Evolutionary conservation across 1,284 basidiomycete species (phyloP).

Genomic region (Ceratobasidium theobromae): DNA sequence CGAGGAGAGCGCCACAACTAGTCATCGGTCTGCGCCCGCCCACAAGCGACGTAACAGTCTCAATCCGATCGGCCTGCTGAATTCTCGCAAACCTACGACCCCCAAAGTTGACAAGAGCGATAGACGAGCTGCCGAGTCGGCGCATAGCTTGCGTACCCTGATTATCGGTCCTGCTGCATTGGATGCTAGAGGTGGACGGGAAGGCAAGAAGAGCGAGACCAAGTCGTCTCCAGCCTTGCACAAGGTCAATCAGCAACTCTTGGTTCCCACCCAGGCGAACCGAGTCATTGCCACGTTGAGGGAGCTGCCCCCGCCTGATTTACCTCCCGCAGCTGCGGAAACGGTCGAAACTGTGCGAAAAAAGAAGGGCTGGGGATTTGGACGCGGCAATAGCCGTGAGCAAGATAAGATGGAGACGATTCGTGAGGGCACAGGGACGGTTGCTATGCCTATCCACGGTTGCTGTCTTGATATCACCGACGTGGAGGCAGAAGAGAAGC

Average conservation of each 20-base stretch:
- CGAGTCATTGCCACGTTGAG: conserved; percentile 68
- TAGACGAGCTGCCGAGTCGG: conserved; percentile 63
- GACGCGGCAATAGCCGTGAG: conserved; percentile 8
- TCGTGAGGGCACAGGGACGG: conserved; percentile 4
- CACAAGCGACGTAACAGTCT: background rate
- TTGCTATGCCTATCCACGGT: conserved; percentile 32
- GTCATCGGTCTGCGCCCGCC: background rate
- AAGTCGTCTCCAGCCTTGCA: conserved; percentile 49
- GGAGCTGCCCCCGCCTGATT: conserved; percentile 50
- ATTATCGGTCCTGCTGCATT: conserved; percentile 58
- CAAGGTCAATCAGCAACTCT: conserved; percentile 69
- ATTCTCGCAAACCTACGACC: conserved; percentile 9
- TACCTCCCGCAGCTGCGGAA: conserved; percentile 32
- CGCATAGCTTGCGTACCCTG: conserved; percentile 60
- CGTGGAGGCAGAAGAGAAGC: conserved; percentile 52
- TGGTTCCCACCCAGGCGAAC: conserved; percentile 64
- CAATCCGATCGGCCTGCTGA: conserved; percentile 1
- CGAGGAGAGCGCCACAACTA: background rate
- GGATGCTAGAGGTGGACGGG: conserved; percentile 39
- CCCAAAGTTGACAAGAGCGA: conserved; percentile 45
- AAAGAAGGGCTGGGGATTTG: conserved; percentile 22
- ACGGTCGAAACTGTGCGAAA: conserved; percentile 7
- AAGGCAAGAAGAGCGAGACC: conserved; percentile 46
- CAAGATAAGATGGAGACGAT: background rate
- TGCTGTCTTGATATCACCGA: conserved; percentile 50